Evolutionary conservation across 176 grass and related monocot genomes (phyloP).

Genomic region (Zoysia pacifica): DNA sequence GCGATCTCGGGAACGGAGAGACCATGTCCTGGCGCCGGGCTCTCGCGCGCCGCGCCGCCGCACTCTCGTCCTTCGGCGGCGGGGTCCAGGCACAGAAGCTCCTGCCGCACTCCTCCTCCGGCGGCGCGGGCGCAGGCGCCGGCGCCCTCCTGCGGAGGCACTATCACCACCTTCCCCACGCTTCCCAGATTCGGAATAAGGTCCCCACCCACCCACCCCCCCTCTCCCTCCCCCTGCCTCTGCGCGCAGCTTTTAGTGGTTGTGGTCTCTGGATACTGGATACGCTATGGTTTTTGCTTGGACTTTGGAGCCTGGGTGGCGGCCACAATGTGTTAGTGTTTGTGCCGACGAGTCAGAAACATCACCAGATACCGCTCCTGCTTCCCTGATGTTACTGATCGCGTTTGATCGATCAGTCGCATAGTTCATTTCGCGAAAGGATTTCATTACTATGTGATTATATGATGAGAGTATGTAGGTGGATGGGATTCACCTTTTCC

Average conservation of each 20-base stretch:
- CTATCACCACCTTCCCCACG: background rate
- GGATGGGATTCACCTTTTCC: background rate
- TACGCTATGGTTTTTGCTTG: background rate
- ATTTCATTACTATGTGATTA: background rate
- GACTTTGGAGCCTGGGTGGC: background rate
- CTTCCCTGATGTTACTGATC: background rate
- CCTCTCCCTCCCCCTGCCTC: background rate
- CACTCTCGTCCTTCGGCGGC: background rate
- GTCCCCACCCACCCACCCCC: constrained; percentile 21
- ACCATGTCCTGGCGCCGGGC: constrained; percentile 54
- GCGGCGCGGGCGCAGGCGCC: background rate
- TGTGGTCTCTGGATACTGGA: background rate
- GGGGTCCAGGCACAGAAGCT: constrained; percentile 29
- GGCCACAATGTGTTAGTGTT: constrained; percentile 29
- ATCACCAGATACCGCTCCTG: background rate
- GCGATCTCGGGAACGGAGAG: constrained; percentile 38
- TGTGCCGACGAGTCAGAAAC: background rate
- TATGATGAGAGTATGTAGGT: background rate
- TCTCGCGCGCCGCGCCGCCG: constrained; percentile 43
- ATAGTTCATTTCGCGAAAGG: background rate
- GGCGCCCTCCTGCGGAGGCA: constrained; percentile 17
- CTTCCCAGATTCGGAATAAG: constrained; percentile 47
- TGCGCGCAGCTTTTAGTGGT: background rate
- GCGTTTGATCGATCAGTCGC: background rate
- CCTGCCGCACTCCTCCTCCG: constrained; percentile 17